phyloP scores from a whole-genome alignment of 768 basidiomycete species.

The Auricularia heimuer region DNA sequence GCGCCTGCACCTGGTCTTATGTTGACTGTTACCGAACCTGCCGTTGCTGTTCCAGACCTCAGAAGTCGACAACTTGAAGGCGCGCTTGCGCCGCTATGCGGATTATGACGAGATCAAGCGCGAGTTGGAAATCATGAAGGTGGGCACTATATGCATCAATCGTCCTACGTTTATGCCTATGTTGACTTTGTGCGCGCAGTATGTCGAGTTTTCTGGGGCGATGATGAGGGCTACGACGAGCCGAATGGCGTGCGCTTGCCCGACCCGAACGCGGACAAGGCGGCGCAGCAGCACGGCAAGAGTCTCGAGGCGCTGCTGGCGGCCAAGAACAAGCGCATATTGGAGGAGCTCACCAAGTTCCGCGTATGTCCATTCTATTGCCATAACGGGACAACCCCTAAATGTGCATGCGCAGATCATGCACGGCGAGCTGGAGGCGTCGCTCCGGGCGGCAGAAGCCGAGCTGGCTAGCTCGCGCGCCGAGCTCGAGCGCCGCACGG shows the following conservation, averaged over 20 bases:
- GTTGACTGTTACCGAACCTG: no score
- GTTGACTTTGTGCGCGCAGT: slow-evolving; percentile 37
- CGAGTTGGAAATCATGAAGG: slow-evolving; percentile 98
- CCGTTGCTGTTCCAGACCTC: slow-evolving; percentile 6
- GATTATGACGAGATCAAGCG: slow-evolving; percentile 98
- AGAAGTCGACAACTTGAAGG: slow-evolving; percentile 62
- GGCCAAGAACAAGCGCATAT: slow-evolving; percentile 84
- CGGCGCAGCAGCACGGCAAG: slow-evolving; percentile 53
- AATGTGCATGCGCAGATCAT: slow-evolving; percentile 45
- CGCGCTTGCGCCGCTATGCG: slow-evolving; percentile 56
- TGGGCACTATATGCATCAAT: slow-evolving; percentile 19
- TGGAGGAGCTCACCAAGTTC: slow-evolving; percentile 88
- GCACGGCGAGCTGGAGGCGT: slow-evolving; percentile 69
- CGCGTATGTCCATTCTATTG: slow-evolving; percentile 40
- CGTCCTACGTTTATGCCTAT: not conserved
- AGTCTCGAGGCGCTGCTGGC: slow-evolving; percentile 87
- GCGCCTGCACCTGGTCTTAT: no score
- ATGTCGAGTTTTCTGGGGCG: slow-evolving; percentile 92
- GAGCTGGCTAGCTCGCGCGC: slow-evolving; percentile 46
- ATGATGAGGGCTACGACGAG: slow-evolving; percentile 47
- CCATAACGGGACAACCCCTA: not conserved
- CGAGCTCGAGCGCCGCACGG: slow-evolving; percentile 69
- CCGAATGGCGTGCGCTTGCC: slow-evolving; percentile 53
- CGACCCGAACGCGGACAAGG: slow-evolving; percentile 81
- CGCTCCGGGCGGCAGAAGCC: slow-evolving; percentile 45